Conservation (phyloP, 495 filamentous ascomycete genomes). For the Penicillium lagena region DNA sequence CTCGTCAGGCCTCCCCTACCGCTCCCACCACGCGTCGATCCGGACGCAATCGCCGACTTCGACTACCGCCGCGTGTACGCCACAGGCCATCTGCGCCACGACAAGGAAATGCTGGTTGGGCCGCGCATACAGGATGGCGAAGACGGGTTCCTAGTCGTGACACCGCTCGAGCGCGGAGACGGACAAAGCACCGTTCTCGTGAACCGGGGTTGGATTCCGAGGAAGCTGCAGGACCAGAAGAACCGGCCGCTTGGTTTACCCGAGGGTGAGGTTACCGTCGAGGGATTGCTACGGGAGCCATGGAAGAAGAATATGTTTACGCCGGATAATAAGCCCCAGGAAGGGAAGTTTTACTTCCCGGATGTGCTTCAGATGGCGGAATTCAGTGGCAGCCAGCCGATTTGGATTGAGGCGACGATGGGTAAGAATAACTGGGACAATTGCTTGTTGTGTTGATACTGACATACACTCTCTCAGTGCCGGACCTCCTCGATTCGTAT, state of each 20-base stretch:
- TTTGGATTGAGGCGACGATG: slow-evolving; percentile 97
- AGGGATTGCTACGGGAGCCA: slow-evolving; percentile 80
- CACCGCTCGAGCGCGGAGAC: slow-evolving; percentile 70
- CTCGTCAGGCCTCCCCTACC: slow-evolving; percentile 81
- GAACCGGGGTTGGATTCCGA: slow-evolving; percentile 84
- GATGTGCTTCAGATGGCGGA: slow-evolving; percentile 92
- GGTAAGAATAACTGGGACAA: slow-evolving; percentile 39
- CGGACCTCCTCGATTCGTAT: slow-evolving; percentile 66
- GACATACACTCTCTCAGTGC: slow-evolving; percentile 40
- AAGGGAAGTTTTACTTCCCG: slow-evolving; percentile 86
- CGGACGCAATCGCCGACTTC: slow-evolving; percentile 73
- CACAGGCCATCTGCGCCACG: slow-evolving; percentile 71
- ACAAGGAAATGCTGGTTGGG: slow-evolving; percentile 92
- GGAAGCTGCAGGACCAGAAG: slow-evolving; percentile 57
- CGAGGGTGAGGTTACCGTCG: slow-evolving; percentile 61
- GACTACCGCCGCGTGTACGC: slow-evolving; percentile 83
- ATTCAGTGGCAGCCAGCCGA: slow-evolving; percentile 72
- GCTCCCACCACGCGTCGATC: slow-evolving; percentile 75
- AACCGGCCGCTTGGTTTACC: slow-evolving; percentile 54
- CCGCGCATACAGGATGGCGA: slow-evolving; percentile 84
- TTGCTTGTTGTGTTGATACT: background rate
- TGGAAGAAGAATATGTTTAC: slow-evolving; percentile 98
- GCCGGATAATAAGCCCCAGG: slow-evolving; percentile 76
- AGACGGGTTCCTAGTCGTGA: slow-evolving; percentile 85
- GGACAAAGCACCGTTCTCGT: slow-evolving; percentile 68